A percentile compares a stretch with the other conserved stretches of the same genome.
phyloP scores from a whole-genome alignment of 2,329 filamentous ascomycete genomes.

The Alternaria sp. region DNA sequence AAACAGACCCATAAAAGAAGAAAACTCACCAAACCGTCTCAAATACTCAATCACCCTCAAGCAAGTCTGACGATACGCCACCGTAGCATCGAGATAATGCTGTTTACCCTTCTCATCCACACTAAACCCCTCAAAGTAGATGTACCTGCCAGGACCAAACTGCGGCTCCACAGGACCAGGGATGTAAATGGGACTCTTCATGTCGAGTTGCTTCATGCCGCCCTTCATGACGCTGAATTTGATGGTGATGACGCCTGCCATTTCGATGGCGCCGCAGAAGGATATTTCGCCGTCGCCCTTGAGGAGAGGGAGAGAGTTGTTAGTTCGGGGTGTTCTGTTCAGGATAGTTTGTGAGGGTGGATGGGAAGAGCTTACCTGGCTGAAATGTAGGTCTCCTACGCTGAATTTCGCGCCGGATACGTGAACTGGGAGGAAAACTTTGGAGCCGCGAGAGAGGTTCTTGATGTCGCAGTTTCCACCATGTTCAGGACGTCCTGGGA shows the following conservation, averaged over 20 bases:
- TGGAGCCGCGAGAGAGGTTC: constrained; percentile 78
- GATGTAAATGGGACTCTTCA: constrained; percentile 85
- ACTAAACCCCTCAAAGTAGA: constrained; percentile 89
- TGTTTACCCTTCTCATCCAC: constrained; percentile 90
- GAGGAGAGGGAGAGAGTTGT: background rate
- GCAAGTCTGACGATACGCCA: constrained; percentile 84
- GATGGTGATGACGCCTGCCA: constrained; percentile 89
- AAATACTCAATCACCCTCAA: constrained; percentile 82
- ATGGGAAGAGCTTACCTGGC: constrained; percentile 55
- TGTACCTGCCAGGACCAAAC: constrained; percentile 79
- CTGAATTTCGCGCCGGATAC: constrained; percentile 87
- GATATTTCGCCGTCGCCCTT: constrained; percentile 85
- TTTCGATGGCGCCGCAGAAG: constrained; percentile 80
- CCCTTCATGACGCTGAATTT: constrained; percentile 88
- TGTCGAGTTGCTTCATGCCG: constrained; percentile 73
- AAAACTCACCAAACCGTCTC: constrained; percentile 66
- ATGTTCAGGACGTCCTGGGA: constrained; percentile 83
- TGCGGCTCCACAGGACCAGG: constrained; percentile 88
- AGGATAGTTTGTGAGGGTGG: background rate
- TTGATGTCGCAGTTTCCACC: constrained; percentile 94
- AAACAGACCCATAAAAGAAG: background rate
- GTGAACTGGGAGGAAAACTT: constrained; percentile 87
- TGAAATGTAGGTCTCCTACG: constrained; percentile 88
- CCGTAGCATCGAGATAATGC: constrained; percentile 84
- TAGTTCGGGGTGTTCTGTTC: background rate